A percentile compares a stretch with the other conserved stretches of the same genome.
phyloP scores from a whole-genome alignment of 176 grass and related monocot genomes.

The Zea luxurians region DNA sequence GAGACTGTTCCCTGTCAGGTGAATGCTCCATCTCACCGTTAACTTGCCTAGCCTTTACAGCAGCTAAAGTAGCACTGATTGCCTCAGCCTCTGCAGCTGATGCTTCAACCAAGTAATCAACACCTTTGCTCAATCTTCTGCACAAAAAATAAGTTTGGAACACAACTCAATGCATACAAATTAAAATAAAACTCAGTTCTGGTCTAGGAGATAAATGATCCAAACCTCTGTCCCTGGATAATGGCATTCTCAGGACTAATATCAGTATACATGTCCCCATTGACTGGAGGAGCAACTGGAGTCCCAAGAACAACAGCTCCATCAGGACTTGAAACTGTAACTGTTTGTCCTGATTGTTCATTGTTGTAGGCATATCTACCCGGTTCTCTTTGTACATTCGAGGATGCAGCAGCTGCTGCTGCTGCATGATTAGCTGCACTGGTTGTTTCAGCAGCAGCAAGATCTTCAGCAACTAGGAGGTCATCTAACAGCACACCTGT shows the following conservation, averaged over 20 bases:
- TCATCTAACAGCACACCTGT: conserved; percentile 92
- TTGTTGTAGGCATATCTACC: conserved; percentile 62
- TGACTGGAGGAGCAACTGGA: conserved; percentile 88
- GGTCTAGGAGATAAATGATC: conserved; percentile 3
- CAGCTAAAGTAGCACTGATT: conserved; percentile 88
- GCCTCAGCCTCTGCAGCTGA: conserved; percentile 88
- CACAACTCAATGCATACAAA: conserved; percentile 20
- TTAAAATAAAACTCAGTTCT: conserved; percentile 20
- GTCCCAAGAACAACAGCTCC: conserved; percentile 86
- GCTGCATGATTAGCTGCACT: conserved; percentile 78
- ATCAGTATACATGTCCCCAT: conserved; percentile 82
- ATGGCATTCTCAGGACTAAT: conserved; percentile 93
- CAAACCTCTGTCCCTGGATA: conserved; percentile 83
- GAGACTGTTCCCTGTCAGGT: conserved; percentile 55
- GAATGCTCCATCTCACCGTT: conserved; percentile 76
- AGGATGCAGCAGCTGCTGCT: conserved; percentile 53
- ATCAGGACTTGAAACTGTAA: conserved; percentile 59
- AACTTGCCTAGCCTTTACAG: conserved; percentile 82
- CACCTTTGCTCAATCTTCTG: conserved; percentile 92
- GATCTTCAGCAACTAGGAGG: conserved; percentile 93
- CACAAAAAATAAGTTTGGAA: conserved; percentile 1
- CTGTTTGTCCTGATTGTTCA: conserved; percentile 62
- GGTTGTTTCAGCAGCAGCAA: conserved; percentile 90
- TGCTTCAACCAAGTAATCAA: conserved; percentile 90
- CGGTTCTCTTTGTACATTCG: conserved; percentile 60